Evolutionary conservation across 768 basidiomycete species (phyloP), one percentile per base, ranked within the genome.

Genomic region (Termitomyces sp.): DNA sequence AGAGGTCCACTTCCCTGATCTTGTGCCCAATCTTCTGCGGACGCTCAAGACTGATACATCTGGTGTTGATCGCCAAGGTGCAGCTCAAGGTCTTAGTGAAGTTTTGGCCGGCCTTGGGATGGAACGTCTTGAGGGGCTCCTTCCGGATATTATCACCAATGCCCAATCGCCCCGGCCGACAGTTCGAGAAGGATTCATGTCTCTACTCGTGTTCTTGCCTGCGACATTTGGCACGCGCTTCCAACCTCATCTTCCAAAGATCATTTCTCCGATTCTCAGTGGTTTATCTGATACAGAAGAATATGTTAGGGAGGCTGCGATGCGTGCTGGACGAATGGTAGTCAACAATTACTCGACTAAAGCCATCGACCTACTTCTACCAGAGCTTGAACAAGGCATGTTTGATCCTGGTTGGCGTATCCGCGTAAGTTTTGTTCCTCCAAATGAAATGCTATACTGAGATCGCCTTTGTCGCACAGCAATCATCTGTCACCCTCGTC

Each of bases 241-340:
- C 83, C 86, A 94, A 61, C 96, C 95, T 0, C 95, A 98, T 73
- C 76, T 99, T 9, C 90, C 93, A 7, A 91, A 93, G 71, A 96
- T 99, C 66, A 91, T 98, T 42, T 76, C 88, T 10, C 96, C 96
- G 0, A 96, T 99, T 61, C 78, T 98, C 34, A 84, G 84, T 44
- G 97, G 97, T 59, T 75, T 99, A 37, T 88, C 96, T 0, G 96
- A 98, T 66, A 77, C 85, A 7, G 95, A 97, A 63, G 97, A 98
- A 73, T 94, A 89, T 66, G 97, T 98, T 10, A 81, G 96, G 25
- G 95, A 98, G 60, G 95, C 96, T 11, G 94, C 96, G 5, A 98
- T 98, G 95, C 84, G 92, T 35, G 95, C 96, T n/a, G 95, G 96
- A 56, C 80, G 97, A 60, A 98, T 98, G 94, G 88, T 98, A 61